Evolutionary conservation across 768 basidiomycete genomes (phyloP).

Genomic region (Boletus rubropictus): DNA sequence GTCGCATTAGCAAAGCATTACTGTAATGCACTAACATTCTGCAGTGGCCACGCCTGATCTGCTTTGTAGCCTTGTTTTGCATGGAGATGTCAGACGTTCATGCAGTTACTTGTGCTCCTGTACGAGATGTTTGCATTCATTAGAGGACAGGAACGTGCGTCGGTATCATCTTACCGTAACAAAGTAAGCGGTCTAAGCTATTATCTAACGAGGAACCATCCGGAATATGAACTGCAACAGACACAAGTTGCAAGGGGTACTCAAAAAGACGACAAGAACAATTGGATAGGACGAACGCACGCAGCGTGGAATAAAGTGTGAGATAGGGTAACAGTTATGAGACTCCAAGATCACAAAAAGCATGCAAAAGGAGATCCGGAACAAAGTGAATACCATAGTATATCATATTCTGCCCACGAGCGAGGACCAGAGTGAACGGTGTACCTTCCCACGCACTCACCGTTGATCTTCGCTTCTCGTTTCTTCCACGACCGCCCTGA

Average conservation of each 20-base stretch:
- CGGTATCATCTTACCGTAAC: conserved; percentile 13
- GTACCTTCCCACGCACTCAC: conserved; percentile 8
- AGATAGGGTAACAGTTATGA: conserved; percentile 7
- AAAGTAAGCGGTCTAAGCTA: conserved; percentile 13
- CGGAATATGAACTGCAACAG: conserved; percentile 2
- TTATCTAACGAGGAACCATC: conserved; percentile 6
- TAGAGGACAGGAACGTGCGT: conserved; percentile 2
- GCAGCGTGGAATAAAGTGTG: conserved; percentile 9
- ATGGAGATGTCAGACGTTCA: background rate
- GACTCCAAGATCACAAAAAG: background rate
- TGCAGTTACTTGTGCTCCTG: background rate
- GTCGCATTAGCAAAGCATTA: no score
- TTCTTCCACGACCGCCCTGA: conserved; percentile 64
- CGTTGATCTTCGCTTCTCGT: conserved; percentile 36
- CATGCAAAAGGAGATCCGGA: background rate
- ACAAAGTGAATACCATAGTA: background rate
- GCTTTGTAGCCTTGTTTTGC: background rate
- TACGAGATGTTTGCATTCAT: conserved; percentile 2
- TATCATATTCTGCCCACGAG: background rate
- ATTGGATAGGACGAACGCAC: background rate
- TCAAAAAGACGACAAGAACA: background rate
- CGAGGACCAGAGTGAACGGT: background rate
- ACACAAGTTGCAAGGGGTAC: background rate
- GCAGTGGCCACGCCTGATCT: no score
- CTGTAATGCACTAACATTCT: no score